Percentiles rank a stretch among this genome's conserved stretches.
These are phyloP conservation scores for Claviceps capensis DNA, from an alignment of 2,329 filamentous ascomycete species.

Conservation along the genomic window DNA sequence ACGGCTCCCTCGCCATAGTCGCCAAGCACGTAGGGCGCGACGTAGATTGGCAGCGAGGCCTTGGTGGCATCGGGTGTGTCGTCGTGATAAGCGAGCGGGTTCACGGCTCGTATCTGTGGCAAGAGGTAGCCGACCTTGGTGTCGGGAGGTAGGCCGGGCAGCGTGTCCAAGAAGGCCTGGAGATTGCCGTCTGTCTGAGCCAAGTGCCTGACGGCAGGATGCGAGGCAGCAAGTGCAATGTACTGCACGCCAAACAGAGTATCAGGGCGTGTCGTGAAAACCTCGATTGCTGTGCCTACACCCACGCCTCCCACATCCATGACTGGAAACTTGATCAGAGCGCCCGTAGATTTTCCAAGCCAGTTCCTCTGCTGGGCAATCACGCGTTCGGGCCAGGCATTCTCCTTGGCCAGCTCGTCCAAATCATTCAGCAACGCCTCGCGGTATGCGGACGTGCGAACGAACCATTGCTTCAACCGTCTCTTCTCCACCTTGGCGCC, in stretches of 20 bases:
- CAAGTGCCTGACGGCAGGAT: slow-evolving; percentile 51
- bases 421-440: slow-evolving; percentile 60
- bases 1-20: slow-evolving; percentile 80
- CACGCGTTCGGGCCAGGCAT: slow-evolving; percentile 71
- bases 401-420: slow-evolving; percentile 45
- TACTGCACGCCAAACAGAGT: slow-evolving; percentile 83
- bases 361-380: slow-evolving; percentile 76
- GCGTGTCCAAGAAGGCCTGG: slow-evolving; percentile 51
- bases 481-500: slow-evolving; percentile 72
- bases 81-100: slow-evolving; percentile 48
- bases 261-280: slow-evolving; percentile 76
- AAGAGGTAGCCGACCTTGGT: slow-evolving; percentile 57
- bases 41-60: slow-evolving; percentile 57
- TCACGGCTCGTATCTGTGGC: slow-evolving; percentile 44
- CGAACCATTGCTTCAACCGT: slow-evolving; percentile 77
- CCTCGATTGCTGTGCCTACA: slow-evolving; percentile 41
- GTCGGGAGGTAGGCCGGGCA: slow-evolving; percentile 40
- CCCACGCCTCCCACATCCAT: slow-evolving; percentile 27
- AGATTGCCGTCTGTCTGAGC: slow-evolving; percentile 48
- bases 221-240: slow-evolving; percentile 60
- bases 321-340: slow-evolving; percentile 57
- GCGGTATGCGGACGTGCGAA: slow-evolving; percentile 68
- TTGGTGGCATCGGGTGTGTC: slow-evolving; percentile 35
- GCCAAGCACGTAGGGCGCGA: slow-evolving; percentile 72
- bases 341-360: slow-evolving; percentile 68